Evolutionary conservation across 2,329 filamentous ascomycete genomes (phyloP), one percentile per base, ranked within the genome.

Genomic region (Cladosporium sp.): DNA sequence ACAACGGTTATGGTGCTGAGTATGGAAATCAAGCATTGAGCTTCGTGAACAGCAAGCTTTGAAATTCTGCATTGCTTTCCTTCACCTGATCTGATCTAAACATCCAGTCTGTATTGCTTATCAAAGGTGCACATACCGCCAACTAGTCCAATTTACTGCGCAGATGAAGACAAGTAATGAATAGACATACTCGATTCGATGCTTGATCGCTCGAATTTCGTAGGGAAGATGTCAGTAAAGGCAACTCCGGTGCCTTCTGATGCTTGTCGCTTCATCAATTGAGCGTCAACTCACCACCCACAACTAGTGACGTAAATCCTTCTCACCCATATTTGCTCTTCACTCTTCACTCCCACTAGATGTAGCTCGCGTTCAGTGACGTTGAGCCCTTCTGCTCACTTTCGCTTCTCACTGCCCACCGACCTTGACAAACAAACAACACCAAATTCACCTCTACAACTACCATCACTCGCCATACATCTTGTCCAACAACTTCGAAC

Each of bases 1-100:
- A 89, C 74, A 83, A 88, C 73, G 82, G 86, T 59, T 89, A 90
- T 66, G 86, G 84, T 6, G 77, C 74, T 69, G 85, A 85, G 71
- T 89, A 90, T 67, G 87, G 87, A 0, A 72, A 80, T 3, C 78
- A 86, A 70, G 87, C 87, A 1, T 73, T 89, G 49, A 68, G 78
- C 0, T 90, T 90, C 69, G 84, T 89, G 67, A 81, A 85, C 74
- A 80, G 75, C 71, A 86, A 84, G 75, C 66, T 86, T 21, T 55
- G 4, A 14, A 18, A 84, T 69, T 31, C 69, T 72, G 21, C 70
- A 10, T 12, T 46, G 8, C 40, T 21, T 12, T 46, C 40, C n/a
- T 46, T 46, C 40, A 46, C n/a, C 40, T 46, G 40, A 21, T 46
- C 8, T 46, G n/a, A 46, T 46, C 40, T 46, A 18, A n/a, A 21